Evolutionary conservation across 129 eudicot genomes (phyloP), one percentile per base, ranked within the genome.

Genomic region (Deinandra increscens): DNA sequence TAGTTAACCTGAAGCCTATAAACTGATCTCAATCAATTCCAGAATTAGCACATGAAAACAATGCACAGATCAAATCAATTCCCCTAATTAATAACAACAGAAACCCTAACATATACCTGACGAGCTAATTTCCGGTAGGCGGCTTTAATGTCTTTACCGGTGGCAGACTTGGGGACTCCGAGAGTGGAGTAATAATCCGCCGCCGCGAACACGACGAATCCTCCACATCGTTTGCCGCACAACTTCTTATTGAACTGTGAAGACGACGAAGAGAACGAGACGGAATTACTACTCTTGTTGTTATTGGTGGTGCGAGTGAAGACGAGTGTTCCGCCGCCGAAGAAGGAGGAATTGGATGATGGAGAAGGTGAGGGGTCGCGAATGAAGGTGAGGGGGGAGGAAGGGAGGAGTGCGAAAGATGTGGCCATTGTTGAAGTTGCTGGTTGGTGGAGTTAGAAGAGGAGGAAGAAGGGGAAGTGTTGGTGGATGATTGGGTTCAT

Each of bases 171-270:
- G 0, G 97, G 83, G 54, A 89, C 87, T n/a, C 99, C 99, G 14
- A 93, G 91, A 41, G 97, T 93, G 0, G 99, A 83, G 76, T 93
- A 93, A 76, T 85, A 93, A 85, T 93, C 99, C 17, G 97, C 88
- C 6, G 96, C 90, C 22, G 96, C 96, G 11, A 69, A 83, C 53
- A 84, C 92, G 42, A 79, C 45, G 4, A 72, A 58, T 15, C 89
- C 72, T 9, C 83, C 82, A 5, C 88, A 48, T 9, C 84, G 81
- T 77, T 78, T 81, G 1, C 77, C 84, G 70, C 70, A 54, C 56
- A 60, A 13, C 76, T 70, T 80, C 72, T 70, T 84, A 3, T 65
- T 72, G 73, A 74, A 83, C 41, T 73, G 78, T 37, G 45, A 18
- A 34, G 80, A 72, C 9, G 80, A 72, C 9, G 84, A 74, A 17